These are phyloP conservation scores for Begonia peltatifolia DNA, from an alignment of 306 rosid species.

Conservation along the genomic window DNA sequence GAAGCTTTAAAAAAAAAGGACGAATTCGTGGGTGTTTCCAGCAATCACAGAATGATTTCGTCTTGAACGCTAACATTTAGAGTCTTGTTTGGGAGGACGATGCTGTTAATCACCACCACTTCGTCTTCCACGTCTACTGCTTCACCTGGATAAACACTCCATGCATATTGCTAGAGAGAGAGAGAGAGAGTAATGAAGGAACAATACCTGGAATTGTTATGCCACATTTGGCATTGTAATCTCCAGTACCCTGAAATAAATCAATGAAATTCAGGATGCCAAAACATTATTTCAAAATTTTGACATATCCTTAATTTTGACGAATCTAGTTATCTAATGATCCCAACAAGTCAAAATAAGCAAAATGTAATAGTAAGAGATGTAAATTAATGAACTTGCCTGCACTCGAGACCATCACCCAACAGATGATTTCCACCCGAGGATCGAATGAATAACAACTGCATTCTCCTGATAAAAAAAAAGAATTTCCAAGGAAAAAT, in stretches of 20 bases:
- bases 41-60: constrained; percentile 57
- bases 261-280: too few relatives aligned
- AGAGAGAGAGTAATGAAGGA: constrained; percentile 7
- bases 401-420: constrained; percentile 91
- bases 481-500: not conserved
- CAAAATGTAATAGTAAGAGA: too few relatives aligned
- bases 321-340: too few relatives aligned
- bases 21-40: too few relatives aligned
- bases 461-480: constrained; percentile 64
- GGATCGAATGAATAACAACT: constrained; percentile 68
- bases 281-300: too few relatives aligned
- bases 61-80: constrained; percentile 84
- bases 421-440: constrained; percentile 89
- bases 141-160: constrained; percentile 42
- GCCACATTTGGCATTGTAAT: constrained; percentile 82
- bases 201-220: constrained; percentile 66
- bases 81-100: constrained; percentile 84
- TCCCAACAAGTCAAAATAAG: too few relatives aligned
- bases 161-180: not conserved
- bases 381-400: constrained; percentile 33
- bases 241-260: constrained; percentile 64
- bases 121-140: constrained; percentile 86
- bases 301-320: too few relatives aligned
- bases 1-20: too few relatives aligned
- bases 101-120: constrained; percentile 76